Evolutionary conservation across 768 basidiomycete genomes (phyloP), one percentile per base, ranked within the genome.

Genomic region (Chiua virens): DNA sequence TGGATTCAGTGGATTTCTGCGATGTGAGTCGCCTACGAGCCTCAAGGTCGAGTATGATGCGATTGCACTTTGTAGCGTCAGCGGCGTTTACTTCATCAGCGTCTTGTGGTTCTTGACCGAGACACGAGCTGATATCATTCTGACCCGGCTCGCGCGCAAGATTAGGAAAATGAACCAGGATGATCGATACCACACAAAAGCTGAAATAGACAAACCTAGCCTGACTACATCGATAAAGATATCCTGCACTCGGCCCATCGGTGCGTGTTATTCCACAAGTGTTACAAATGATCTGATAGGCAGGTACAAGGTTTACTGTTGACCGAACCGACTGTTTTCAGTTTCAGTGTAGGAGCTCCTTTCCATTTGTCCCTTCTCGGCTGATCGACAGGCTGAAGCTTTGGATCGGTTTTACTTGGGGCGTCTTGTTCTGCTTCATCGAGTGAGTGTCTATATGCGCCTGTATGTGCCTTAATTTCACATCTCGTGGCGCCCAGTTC

Each of bases 1-100:
- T 92, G 89, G 88, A 89, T 94, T 22, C 82, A 90, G 59, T 92
- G 89, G 89, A 77, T 89, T 9, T 82, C 83, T 55, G 72, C 83
- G 59, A 87, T 86, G 85, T 82, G 36, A 48, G 60, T 62, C 40
- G 15, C 32, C 30, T 8, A 10, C 11, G 38, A 44, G 38, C 43
- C 43, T 42, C 42, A 21, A 10, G 17, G 7, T 47, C 8, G 17
- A 45, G 27, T 6, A 7, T 36, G 35, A 49, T 18, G 5, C 21
- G 44, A 49, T 8, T 14, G 37, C 54, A 47, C 5, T 45, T 32
- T 49, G 57, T 45, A 87, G 89, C 43, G 60, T 82, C 28, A 75
- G 75, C 25, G 83, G 76, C 3, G 60, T 73, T 1, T 83, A 81
- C 47, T 57, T 83, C 7, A 47, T 83, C 5, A 34, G 76, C 0